Evolutionary conservation across 1,284 basidiomycete species (phyloP), one percentile per base, ranked within the genome.

Genomic region (Leccinum cinnamomeum): DNA sequence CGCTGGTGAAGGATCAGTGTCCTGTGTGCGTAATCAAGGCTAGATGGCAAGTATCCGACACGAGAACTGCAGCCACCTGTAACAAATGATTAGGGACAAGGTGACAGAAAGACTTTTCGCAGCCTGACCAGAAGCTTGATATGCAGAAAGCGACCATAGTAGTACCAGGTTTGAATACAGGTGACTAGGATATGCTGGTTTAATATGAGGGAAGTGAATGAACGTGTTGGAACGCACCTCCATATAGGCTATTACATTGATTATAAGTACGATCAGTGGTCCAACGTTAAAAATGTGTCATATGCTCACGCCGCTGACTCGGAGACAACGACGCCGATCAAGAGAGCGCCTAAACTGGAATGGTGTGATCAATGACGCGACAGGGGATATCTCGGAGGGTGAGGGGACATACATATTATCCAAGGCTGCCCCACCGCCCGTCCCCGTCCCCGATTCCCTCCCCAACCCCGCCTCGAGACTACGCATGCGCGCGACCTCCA

Each of bases 401-500:
- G 12, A 18, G 25, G 4, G 39, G 18, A 64, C 71, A 51, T 61
- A 73, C 72, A 67, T 76, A 1, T 70, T 70, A 28, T 73, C 69
- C 57, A 71, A 53, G 35, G 1, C 3, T 20, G 25, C 25, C 25
- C 25, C 25, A 30, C 28, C 28, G 7, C 74, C 70, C 20, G 46
- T 20, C 3, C 18, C 46, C 18, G 18, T 20, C 18, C 44, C 44
- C 18, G 44, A 46, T 48, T 3, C 46, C 11, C 11, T 48, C 20
- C 46, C 46, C 7, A 48, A 48, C 12, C 20, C 46, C 7, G 71
- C 69, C 60, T 86, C 85, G 12, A 79, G 76, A 67, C 80, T 86
- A 39, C 89, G 82, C 66, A 85, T 71, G 2, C 91, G 82, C 35
- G 88, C 82, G 6, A 92, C 79, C 70, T 93, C 91, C 56, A 93